Evolutionary conservation across 352 stramenopile species (phyloP).

Genomic region (Lagenidium giganteum): DNA sequence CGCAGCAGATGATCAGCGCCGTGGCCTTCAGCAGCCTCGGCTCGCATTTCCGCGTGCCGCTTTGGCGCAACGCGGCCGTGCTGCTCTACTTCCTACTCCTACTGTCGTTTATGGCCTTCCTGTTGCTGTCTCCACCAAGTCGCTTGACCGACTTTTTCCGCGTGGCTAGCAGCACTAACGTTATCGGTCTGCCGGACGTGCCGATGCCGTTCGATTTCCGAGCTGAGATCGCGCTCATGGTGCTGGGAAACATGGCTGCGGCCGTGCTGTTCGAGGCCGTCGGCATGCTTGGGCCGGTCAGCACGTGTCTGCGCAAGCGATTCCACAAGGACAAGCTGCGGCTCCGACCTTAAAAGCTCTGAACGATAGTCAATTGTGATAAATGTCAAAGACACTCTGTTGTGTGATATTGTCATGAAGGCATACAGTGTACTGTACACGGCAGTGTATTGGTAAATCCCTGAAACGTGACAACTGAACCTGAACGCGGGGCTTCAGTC

Average conservation of each 20-base stretch:
- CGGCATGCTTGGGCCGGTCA: slow-evolving; percentile 29
- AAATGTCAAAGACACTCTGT: too few species aligned
- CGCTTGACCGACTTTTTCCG: slow-evolving; percentile 24
- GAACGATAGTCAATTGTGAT: too few species aligned
- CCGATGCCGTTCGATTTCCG: slow-evolving; percentile 27
- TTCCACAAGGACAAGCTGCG: slow-evolving; percentile 14
- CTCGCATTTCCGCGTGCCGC: slow-evolving; percentile 15
- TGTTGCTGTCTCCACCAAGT: slow-evolving; percentile 17
- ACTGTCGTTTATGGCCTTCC: slow-evolving; percentile 9
- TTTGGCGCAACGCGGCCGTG: slow-evolving; percentile 18
- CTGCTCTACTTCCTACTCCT: slow-evolving; percentile 10
- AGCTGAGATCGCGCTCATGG: slow-evolving; percentile 22
- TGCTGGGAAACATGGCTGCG: slow-evolving; percentile 19
- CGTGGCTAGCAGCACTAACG: slow-evolving; percentile 28
- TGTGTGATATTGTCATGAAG: too few species aligned
- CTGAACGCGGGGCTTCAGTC: too few species aligned
- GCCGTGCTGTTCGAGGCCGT: slow-evolving; percentile 27
- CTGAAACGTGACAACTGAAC: too few species aligned
- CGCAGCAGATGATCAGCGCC: slow-evolving; percentile 13
- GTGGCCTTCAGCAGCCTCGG: slow-evolving; percentile 23
- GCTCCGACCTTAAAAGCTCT: slow-evolving; percentile 18
- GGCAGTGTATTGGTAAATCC: too few species aligned
- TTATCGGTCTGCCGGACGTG: slow-evolving; percentile 31
- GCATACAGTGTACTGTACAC: too few species aligned
- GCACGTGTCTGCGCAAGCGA: slow-evolving; percentile 5